Evolutionary conservation across 225 moss, liverwort and hornwort genomes (phyloP).

Genomic region (Marchantia polymorpha): DNA sequence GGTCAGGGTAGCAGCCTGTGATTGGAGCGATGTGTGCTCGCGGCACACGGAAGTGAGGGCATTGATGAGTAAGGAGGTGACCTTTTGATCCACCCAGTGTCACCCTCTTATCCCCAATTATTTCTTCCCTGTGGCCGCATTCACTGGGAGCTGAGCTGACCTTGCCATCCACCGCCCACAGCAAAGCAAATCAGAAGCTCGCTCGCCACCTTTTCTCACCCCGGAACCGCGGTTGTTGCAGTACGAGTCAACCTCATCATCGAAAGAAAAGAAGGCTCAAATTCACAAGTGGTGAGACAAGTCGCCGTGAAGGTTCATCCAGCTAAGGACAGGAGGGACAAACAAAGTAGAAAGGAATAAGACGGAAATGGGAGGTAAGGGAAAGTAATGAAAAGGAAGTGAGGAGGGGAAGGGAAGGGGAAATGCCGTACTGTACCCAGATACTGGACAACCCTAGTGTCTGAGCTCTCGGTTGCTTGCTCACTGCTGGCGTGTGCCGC

Average conservation of each 20-base stretch:
- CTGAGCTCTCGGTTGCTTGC: neutral
- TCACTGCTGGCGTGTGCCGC: neutral
- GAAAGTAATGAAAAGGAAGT: too few relatives aligned
- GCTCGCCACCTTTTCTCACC: too few relatives aligned
- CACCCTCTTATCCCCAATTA: neutral
- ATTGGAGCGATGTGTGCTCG: neutral
- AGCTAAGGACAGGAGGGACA: neutral
- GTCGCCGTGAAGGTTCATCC: neutral
- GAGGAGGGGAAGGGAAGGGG: neutral
- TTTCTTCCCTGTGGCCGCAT: neutral
- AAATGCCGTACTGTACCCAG: neutral
- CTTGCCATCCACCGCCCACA: neutral
- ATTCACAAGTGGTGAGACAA: neutral
- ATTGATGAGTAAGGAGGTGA: neutral
- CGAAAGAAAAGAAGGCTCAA: neutral
- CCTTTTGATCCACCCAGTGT: neutral
- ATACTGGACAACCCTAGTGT: neutral
- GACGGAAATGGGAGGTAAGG: too few relatives aligned
- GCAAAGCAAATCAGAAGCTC: neutral
- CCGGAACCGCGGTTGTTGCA: neutral
- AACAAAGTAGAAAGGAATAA: too few relatives aligned
- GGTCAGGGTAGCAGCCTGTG: neutral
- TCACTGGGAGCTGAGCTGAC: neutral
- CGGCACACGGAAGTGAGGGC: neutral
- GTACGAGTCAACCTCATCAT: neutral